Conservation (phyloP, 345 rosid species). For the Salix udensis region DNA sequence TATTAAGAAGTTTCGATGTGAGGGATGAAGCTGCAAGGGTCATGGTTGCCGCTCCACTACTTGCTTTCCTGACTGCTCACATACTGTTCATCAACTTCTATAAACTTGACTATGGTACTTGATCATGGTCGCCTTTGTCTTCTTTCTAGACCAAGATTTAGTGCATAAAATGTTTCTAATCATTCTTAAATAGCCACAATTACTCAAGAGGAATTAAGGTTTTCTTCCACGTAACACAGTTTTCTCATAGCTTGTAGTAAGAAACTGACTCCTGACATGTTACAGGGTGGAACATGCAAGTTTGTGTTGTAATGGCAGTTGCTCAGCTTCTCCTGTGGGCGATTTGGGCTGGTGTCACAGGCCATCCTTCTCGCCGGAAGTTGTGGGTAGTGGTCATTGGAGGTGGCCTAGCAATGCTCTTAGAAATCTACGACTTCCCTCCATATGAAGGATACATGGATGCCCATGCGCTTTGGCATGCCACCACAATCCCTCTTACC, state of each 20-base stretch:
- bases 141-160: not conserved
- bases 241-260: too few species aligned
- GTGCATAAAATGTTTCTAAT: not conserved
- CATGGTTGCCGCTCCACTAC: conserved; percentile 77
- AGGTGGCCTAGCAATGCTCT: conserved; percentile 51
- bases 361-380: conserved; percentile 79
- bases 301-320: conserved; percentile 56
- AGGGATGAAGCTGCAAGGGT: conserved; percentile 73
- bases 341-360: conserved; percentile 63
- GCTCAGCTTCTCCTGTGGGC: conserved; percentile 80
- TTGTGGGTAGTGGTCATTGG: conserved; percentile 55
- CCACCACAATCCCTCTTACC: conserved; percentile 62
- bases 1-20: conserved; percentile 59
- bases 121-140: not conserved
- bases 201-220: not conserved
- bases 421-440: conserved; percentile 68
- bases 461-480: conserved; percentile 78
- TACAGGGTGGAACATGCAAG: conserved; percentile 57
- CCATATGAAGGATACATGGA: conserved; percentile 67
- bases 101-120: conserved; percentile 71
- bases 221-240: not conserved
- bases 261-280: not conserved
- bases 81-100: conserved; percentile 72
- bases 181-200: not conserved
- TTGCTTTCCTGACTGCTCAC: conserved; percentile 80